Base-by-base conservation (phyloP, 2,329 filamentous ascomycete genomes). In the Talaromyces sp. region DNA sequence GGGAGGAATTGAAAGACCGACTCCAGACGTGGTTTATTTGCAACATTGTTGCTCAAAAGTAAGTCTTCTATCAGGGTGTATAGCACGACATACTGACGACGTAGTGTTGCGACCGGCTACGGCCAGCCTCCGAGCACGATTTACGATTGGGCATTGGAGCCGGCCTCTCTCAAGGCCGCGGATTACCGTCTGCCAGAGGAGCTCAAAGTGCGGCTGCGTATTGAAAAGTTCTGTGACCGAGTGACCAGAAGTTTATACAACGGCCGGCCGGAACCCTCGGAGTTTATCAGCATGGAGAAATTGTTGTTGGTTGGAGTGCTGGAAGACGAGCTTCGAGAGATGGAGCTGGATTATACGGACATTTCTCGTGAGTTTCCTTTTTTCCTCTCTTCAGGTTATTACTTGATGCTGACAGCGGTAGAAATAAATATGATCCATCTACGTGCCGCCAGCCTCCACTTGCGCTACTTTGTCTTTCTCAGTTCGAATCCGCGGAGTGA, bases 41-140 rank as follows among this genome's bases (percentile, higher is more conserved):
- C 74, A 88, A 88, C 66, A 82, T 87, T 60, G 84, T 87, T 10
- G 84, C 85, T n/a, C 85, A 88, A 65, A 85, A 84, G 82, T 84
- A 70, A 70, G 78, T 70, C 4, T 14, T 70, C 4, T 14, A 8
- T 9, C 8, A 21, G 27, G 7, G 24, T 21, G n/a, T 4, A 46
- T 19, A 11, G 6, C 14, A 6, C 32, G 24, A 19, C 26, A n/a
- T 41, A n/a, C 64, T 68, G 61, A 65, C 67, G 9, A 31, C 64
- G 24, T 55, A 84, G 82, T 62, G 84, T 87, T 59, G 84, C 84
- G 4, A 87, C 84, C 31, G 84, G 84, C 5, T 84, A 86, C 66
- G 86, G 86, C 5, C 84, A 87, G 66, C 86, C 86, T 19, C 82
- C 86, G 4, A 80, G 82, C 66, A 86, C 82, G 46, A 81, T 80